Base-by-base conservation (phyloP, 192 early-diverging fungal species). In the Linderina pennispora region DNA sequence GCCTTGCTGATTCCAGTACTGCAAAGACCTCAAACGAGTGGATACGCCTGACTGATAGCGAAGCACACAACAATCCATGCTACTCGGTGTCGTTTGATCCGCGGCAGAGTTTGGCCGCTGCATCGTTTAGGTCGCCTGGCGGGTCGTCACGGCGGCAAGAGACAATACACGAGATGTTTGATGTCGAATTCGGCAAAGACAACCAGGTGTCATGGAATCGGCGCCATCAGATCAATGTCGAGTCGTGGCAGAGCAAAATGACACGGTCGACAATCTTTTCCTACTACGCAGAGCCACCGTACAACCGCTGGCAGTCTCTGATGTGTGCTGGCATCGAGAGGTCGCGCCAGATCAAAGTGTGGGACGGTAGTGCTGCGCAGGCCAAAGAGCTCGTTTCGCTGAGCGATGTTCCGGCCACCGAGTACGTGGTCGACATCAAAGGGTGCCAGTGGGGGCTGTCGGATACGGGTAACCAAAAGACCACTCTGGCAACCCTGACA, bases 291-390 rank as follows among this genome's bases (percentile, higher is more conserved):
- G 43, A 23, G 18, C 17, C 9, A 0, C 23, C 26, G 8, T 2
- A 2, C 6, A 14, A 26, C 9, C 45, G 26, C 38, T 16, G 50
- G 4, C 40, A 32, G 36, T 57, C 42, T 3, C 32, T 70, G 46
- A 58, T 70, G n/a, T 56, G 50, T n/a, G 66, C 66, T 0, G 47
- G 51, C 23, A 43, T 62, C 9, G 66, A 70, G 48, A 42, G 50
- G 3, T 35, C 38, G 10, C 42, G 55, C 3, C 38, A 44, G 10
- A 39, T 62, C 13, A 37, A 33, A 5, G 43, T 45, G 19, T 70
- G 66, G 66, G 40, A 46, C n/a, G 41, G 31, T 7, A 35, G 0
- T 3, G 43, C 5, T 15, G 14, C 18, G n/a, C n/a, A 13, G 17
- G 20, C 39, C 20, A 23, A 34, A 3, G 44, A 39, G 9, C 44